phyloP scores from a whole-genome alignment of 257 asterid genomes.

The Penstemon eatonii region DNA sequence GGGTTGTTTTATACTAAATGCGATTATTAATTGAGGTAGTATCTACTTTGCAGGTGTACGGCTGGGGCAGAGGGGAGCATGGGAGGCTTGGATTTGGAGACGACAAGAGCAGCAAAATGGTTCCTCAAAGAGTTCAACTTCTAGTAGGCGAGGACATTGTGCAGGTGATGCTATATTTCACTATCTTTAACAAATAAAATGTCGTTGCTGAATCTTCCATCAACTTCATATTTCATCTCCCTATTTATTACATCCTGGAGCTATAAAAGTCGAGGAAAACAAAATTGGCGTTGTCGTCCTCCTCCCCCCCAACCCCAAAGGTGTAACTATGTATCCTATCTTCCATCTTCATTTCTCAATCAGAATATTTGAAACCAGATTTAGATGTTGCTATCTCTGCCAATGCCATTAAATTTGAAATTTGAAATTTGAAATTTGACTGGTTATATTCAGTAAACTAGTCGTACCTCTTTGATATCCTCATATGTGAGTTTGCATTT shows the following conservation, averaged over 20 bases:
- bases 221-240: not conserved
- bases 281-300: not conserved
- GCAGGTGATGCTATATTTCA: slow-evolving; percentile 58
- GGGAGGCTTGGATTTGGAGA: slow-evolving; percentile 99
- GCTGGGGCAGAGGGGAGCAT: slow-evolving; percentile 99
- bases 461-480: too few species aligned
- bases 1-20: not conserved
- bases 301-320: not conserved
- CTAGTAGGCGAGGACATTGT: slow-evolving; percentile 80
- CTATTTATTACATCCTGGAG: not conserved
- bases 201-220: not conserved
- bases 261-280: not conserved
- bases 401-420: slow-evolving; percentile 5
- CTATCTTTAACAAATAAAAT: slow-evolving; percentile 8
- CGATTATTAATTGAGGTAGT: slow-evolving; percentile 1
- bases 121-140: slow-evolving; percentile 94
- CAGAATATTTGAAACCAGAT: not conserved
- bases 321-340: slow-evolving; percentile 10
- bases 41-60: slow-evolving; percentile 64
- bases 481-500: not conserved
- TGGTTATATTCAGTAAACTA: not conserved
- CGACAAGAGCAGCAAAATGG: slow-evolving; percentile 99
- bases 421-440: not conserved
- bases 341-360: not conserved
- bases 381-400: slow-evolving; percentile 5